These are phyloP conservation scores for Aspergillus sp. DNA, from an alignment of 2,329 filamentous ascomycete genomes.

Conservation along the genomic window DNA sequence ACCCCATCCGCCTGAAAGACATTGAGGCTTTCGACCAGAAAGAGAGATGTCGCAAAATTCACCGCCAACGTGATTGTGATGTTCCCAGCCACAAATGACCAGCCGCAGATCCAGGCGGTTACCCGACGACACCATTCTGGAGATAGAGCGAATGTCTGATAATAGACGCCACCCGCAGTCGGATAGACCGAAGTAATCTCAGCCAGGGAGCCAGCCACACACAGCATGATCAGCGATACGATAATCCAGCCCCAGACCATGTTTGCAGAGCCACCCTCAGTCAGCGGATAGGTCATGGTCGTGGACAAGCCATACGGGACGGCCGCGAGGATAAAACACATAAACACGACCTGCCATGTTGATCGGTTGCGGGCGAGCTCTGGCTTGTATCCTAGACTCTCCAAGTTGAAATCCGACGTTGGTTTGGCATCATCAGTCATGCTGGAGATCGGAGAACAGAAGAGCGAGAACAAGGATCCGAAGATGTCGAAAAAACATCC, in stretches of 20 bases:
- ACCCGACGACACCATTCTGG: slow-evolving; percentile 59
- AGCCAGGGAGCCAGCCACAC: slow-evolving; percentile 58
- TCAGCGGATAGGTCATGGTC: slow-evolving; percentile 62
- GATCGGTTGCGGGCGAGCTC: slow-evolving; percentile 59
- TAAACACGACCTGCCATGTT: slow-evolving; percentile 7
- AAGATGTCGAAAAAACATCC: too few relatives aligned
- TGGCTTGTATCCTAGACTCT: slow-evolving; percentile 55
- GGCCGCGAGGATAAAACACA: slow-evolving; percentile 62
- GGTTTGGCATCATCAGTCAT: neutral
- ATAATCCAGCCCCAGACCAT: slow-evolving; percentile 63
- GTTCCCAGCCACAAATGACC: slow-evolving; percentile 70
- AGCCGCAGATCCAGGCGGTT: slow-evolving; percentile 62
- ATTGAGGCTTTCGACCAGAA: slow-evolving; percentile 50
- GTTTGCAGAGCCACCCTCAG: slow-evolving; percentile 62
- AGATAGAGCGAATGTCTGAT: slow-evolving; percentile 60
- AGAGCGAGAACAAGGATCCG: too few relatives aligned
- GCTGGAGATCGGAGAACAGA: neutral
- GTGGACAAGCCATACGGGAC: slow-evolving; percentile 61
- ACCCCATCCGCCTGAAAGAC: slow-evolving; percentile 44
- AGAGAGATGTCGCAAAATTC: slow-evolving; percentile 60
- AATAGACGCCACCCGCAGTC: slow-evolving; percentile 63
- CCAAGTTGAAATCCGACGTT: slow-evolving; percentile 2
- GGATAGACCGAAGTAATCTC: slow-evolving; percentile 63
- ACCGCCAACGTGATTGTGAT: slow-evolving; percentile 68
- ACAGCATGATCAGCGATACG: slow-evolving; percentile 55